phyloP scores from a whole-genome alignment of 345 rosid species.

The Acer saccharum region DNA sequence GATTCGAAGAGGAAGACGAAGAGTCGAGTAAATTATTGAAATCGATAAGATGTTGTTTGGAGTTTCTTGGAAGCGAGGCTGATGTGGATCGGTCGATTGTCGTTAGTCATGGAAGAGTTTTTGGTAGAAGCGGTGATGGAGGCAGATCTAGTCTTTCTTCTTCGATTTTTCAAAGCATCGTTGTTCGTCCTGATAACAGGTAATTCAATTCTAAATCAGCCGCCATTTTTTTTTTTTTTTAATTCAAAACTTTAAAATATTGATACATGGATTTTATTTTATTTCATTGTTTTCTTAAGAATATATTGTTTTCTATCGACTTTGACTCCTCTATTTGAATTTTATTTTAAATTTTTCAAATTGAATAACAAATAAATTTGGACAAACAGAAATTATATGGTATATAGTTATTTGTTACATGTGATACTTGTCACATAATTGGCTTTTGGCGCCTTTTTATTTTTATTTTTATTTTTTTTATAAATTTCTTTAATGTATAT shows the following conservation, averaged over 20 bases:
- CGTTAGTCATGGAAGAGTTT: not conserved
- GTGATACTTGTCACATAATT: too few relatives aligned
- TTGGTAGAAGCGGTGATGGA: not conserved
- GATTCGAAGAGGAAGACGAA: not conserved
- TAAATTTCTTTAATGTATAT: too few relatives aligned
- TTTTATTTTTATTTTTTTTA: too few relatives aligned
- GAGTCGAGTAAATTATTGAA: not conserved
- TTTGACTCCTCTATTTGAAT: too few relatives aligned
- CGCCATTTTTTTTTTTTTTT: not conserved
- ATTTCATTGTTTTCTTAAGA: too few relatives aligned
- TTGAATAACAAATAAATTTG: too few relatives aligned
- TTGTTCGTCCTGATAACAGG: conserved; percentile 38
- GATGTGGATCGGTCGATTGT: not conserved
- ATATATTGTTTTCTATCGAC: not conserved
- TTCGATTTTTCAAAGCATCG: not conserved
- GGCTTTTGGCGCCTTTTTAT: not conserved
- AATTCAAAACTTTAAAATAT: too few relatives aligned
- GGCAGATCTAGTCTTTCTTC: not conserved
- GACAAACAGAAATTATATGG: too few relatives aligned
- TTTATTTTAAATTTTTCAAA: too few relatives aligned
- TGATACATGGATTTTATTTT: too few relatives aligned
- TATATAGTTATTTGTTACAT: too few relatives aligned
- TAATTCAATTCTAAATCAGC: not conserved
- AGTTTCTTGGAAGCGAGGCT: not conserved
- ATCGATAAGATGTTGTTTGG: not conserved